Evolutionary conservation across 768 basidiomycete genomes (phyloP).

Genomic region (Dendrothele bispora): DNA sequence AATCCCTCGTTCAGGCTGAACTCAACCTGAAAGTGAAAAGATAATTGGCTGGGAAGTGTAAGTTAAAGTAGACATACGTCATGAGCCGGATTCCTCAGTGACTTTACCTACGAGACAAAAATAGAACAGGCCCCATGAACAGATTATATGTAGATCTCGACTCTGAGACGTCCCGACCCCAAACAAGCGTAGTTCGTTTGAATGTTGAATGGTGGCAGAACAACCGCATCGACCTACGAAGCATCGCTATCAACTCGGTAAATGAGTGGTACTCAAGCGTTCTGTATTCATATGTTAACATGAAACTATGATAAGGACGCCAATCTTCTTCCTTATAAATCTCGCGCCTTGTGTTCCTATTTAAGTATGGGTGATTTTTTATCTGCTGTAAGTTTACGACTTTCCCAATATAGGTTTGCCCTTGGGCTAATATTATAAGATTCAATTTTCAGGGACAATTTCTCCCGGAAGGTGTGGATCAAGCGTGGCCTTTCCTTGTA

Average conservation of each 20-base stretch:
- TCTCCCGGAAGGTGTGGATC: constrained; percentile 50
- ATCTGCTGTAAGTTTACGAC: constrained; percentile 41
- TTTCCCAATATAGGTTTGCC: no score
- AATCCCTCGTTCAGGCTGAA: no score
- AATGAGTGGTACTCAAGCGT: no score
- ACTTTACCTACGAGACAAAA: no score
- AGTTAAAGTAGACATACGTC: no score
- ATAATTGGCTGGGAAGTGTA: no score
- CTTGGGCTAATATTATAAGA: not conserved
- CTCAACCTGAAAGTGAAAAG: no score
- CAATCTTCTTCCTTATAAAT: constrained; percentile 41
- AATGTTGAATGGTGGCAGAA: constrained; percentile 64
- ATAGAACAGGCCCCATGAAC: no score
- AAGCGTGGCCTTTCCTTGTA: constrained; percentile 57
- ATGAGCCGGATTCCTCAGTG: no score
- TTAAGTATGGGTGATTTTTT: constrained; percentile 61
- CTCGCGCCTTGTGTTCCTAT: constrained; percentile 50
- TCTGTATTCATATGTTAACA: no score
- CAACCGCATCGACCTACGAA: constrained; percentile 54
- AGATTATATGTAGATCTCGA: no score
- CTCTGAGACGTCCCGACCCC: no score
- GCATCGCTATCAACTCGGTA: constrained; percentile 45
- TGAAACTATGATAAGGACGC: constrained; percentile 46
- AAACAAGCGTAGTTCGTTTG: constrained; percentile 40
- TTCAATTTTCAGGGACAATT: constrained; percentile 48